Evolutionary conservation across 208 protist genomes (phyloP).

Genomic region (Herpetomonas tarakana): DNA sequence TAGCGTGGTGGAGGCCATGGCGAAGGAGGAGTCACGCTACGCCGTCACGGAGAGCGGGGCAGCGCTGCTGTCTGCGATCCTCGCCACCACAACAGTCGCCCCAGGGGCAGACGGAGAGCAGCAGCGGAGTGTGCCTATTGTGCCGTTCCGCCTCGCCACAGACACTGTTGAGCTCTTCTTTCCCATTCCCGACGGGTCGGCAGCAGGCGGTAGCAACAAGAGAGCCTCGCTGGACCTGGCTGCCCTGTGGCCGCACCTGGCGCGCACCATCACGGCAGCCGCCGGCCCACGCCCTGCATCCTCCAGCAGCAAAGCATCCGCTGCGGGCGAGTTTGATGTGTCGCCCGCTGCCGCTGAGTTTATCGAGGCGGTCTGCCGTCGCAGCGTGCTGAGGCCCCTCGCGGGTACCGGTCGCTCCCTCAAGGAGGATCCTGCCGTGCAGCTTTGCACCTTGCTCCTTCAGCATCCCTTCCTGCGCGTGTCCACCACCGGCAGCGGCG

Average conservation of each 20-base stretch:
- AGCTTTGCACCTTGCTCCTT: slow-evolving; percentile 50
- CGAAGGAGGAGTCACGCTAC: slow-evolving; percentile 53
- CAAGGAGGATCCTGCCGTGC: slow-evolving; percentile 32
- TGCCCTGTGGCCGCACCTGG: slow-evolving; percentile 6
- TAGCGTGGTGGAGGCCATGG: slow-evolving; percentile 70
- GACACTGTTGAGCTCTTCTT: slow-evolving; percentile 47
- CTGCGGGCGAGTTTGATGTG: slow-evolving; percentile 4
- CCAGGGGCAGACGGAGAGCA: neutral
- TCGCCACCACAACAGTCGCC: slow-evolving; percentile 18
- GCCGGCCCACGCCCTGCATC: neutral
- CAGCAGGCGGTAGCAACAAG: neutral
- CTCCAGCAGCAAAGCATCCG: neutral
- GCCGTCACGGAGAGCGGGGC: slow-evolving; percentile 40
- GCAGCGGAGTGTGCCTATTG: slow-evolving; percentile 13
- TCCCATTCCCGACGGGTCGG: neutral
- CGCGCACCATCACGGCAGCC: slow-evolving; percentile 2
- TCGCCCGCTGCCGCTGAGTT: slow-evolving; percentile 39
- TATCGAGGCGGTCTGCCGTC: slow-evolving; percentile 50
- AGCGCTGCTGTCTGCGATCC: slow-evolving; percentile 48
- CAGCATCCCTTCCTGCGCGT: slow-evolving; percentile 63
- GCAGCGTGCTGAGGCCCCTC: slow-evolving; percentile 12
- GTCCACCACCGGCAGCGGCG: too few relatives aligned
- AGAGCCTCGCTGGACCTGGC: slow-evolving; percentile 6
- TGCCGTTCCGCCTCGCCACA: slow-evolving; percentile 27
- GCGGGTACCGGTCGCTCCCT: slow-evolving; percentile 1